A percentile compares a stretch with the other conserved stretches of the same genome.
Conservation (phyloP, 2,329 filamentous ascomycete genomes). For the Botrytis sinoallii region DNA sequence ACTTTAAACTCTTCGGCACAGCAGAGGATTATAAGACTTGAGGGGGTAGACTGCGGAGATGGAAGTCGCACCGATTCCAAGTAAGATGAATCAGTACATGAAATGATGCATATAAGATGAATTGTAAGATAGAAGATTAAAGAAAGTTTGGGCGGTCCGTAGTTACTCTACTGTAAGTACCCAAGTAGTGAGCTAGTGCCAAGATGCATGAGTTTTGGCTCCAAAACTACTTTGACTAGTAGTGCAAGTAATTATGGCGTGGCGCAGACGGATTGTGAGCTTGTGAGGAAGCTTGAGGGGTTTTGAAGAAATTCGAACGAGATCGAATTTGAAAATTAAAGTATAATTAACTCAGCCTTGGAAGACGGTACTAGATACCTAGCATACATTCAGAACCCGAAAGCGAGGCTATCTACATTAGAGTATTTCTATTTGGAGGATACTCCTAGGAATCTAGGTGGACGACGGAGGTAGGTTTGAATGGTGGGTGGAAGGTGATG, state of each 20-base stretch:
- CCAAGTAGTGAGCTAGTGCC: background rate
- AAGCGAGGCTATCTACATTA: background rate
- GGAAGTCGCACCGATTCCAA: background rate
- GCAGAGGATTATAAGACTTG: background rate
- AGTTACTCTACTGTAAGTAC: background rate
- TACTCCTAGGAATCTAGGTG: background rate
- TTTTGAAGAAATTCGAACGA: background rate
- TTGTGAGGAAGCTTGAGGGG: background rate
- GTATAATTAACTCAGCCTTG: background rate
- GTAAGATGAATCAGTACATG: background rate
- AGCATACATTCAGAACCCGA: background rate
- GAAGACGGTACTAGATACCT: background rate
- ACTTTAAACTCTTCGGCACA: background rate
- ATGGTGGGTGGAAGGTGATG: background rate
- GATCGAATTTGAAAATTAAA: background rate
- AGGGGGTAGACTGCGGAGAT: background rate
- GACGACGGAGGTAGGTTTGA: background rate
- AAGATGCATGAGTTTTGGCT: constrained; percentile 6
- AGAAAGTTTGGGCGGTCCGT: background rate
- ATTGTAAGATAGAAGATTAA: background rate
- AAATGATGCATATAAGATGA: background rate
- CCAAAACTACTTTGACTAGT: constrained; percentile 8
- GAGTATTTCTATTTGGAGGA: background rate
- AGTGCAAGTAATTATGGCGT: background rate
- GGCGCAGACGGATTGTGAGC: background rate